Conservation (phyloP, 2,329 filamentous ascomycete genomes). For the Aaosphaeria pasadenensis region DNA sequence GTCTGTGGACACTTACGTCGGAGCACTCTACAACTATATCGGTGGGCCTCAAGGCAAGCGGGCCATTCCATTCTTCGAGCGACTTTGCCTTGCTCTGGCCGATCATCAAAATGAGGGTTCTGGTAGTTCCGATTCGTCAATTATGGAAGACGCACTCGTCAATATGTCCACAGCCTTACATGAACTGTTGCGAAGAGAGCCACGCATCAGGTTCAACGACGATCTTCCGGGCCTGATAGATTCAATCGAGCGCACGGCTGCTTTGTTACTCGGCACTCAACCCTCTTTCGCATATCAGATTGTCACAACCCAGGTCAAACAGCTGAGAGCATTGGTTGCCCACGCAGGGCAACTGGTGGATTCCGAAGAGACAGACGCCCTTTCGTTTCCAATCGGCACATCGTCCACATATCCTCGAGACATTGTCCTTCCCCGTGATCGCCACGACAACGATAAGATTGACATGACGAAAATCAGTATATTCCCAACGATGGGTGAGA, state of each 20-base stretch:
- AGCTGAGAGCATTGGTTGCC: conserved; percentile 13
- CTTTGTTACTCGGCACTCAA: not conserved
- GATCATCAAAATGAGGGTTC: not conserved
- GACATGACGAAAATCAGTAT: conserved; percentile 29
- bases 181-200: conserved; percentile 17
- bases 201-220: conserved; percentile 17
- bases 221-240: conserved; percentile 7
- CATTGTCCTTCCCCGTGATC: conserved; percentile 13
- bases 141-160: conserved; percentile 4
- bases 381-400: conserved; percentile 1
- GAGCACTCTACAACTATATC: conserved; percentile 34
- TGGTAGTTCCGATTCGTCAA: not conserved
- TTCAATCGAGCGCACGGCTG: not conserved
- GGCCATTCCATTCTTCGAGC: conserved; percentile 30
- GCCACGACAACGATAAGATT: conserved; percentile 32
- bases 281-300: conserved; percentile 1
- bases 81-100: conserved; percentile 13
- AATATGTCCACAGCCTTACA: conserved; percentile 11
- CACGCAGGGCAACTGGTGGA: conserved; percentile 14
- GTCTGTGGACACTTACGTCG: conserved; percentile 33
- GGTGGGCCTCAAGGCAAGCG: conserved; percentile 26
- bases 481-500: conserved; percentile 30
- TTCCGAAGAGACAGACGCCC: conserved; percentile 1
- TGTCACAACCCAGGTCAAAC: conserved; percentile 2
- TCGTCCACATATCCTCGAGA: conserved; percentile 21